These are phyloP conservation scores for Cadophora sp. DNA, from an alignment of 2,329 filamentous ascomycete species.

Conservation along the genomic window DNA sequence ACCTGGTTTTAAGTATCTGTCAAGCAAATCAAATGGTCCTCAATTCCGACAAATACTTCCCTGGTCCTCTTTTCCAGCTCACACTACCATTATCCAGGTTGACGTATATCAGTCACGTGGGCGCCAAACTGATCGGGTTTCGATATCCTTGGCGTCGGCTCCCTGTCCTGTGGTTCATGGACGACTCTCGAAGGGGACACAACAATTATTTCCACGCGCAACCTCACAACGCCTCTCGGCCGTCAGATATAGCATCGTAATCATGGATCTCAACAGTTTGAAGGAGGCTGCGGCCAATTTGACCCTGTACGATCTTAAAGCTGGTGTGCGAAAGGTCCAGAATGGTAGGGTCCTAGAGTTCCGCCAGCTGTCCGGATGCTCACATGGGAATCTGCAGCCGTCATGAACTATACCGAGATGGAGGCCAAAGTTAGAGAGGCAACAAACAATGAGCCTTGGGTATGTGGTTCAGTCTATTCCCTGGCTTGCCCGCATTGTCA, in stretches of 20 bases:
- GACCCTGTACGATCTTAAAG: constrained; percentile 77
- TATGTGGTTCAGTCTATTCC: constrained; percentile 66
- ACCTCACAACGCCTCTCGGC: constrained; percentile 13
- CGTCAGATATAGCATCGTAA: neutral
- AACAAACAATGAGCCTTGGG: constrained; percentile 99
- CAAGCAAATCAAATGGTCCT: neutral
- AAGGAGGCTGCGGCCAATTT: constrained; percentile 76
- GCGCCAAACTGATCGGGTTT: constrained; percentile 10
- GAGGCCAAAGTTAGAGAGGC: constrained; percentile 88
- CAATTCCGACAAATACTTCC: neutral
- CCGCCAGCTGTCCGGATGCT: constrained; percentile 40
- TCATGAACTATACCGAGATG: constrained; percentile 83
- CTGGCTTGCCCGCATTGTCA: neutral
- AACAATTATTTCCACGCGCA: constrained; percentile 23
- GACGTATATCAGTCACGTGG: neutral
- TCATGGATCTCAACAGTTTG: constrained; percentile 72
- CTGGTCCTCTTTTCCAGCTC: neutral
- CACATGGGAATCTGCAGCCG: constrained; percentile 55
- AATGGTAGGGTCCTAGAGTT: constrained; percentile 64
- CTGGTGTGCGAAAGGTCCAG: constrained; percentile 76
- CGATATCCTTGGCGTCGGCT: constrained; percentile 16
- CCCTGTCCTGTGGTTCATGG: neutral
- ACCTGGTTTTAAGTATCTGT: neutral
- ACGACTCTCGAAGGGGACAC: constrained; percentile 16
- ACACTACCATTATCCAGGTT: neutral